Base-by-base conservation (phyloP, 768 basidiomycete genomes). In the Dacryopinax spathularia region DNA sequence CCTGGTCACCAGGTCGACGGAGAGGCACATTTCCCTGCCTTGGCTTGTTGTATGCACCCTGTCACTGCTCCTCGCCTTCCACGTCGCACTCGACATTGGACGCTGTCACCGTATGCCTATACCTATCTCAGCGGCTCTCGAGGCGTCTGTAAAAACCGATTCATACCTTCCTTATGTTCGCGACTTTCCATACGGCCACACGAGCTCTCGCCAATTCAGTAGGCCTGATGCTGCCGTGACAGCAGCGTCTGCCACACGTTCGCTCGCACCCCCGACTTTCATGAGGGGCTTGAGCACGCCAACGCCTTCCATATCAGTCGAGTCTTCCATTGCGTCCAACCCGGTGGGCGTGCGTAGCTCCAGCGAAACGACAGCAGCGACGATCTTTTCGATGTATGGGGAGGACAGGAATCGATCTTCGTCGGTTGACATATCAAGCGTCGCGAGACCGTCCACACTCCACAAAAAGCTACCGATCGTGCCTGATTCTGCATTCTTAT, bases 311-410 rank as follows among this genome's bases (percentile, higher is more conserved):
- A 27, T 7, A 22, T 56, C 48, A 10, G 25, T 15, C 48, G 48
- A 56, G 31, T 56, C 48, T 10, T 56, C 29, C 5, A 22, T 29
- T 5, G 29, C 15, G 25, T 27, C 48, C 12, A 29, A 56, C 48
- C 31, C 29, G 15, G 15, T 29, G 5, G 48, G 31, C 15, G 48
- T 56, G 20, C 81, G 84, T 64, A 77, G 76, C 63, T 84, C 86
- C 0, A 83, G 86, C 13, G 88, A 88, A 69, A 83, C 86, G 60
- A 83, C 88, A 13, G 87, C 91, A 70, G 83, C 86, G 71, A 84
- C 87, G 62, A 91, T 91, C 63, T 91, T 89, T 72, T 89, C 87
- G 60, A 90, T 90, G 89, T 91, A 91, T 72, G 83, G 83, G 62
- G 84, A 85, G 20, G 48, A 56, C 22, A 10, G 48, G 4, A 13